Evolutionary conservation across 2,329 filamentous ascomycete species (phyloP), one percentile per base, ranked within the genome.

Genomic region (Cladosporium austrohemisphaericum): DNA sequence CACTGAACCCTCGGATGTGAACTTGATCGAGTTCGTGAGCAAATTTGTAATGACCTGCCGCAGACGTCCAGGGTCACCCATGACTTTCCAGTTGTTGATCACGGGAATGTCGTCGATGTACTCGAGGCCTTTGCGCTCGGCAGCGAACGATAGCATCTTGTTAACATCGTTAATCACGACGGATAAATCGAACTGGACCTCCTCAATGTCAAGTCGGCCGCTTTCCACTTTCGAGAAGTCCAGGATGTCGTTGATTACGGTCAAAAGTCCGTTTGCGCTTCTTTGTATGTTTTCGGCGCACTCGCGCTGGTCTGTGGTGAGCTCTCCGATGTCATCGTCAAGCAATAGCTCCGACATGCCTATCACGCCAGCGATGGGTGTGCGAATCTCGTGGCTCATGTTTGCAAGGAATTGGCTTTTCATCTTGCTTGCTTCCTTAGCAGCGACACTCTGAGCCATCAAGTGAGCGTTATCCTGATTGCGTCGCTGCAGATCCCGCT

Each of bases 201-300:
- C 85, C 66, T 90, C 86, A 32, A 91, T 84, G 54, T 90, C 86
- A 16, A 91, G 69, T 6, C 84, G 76, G 3, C 87, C 86, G 7
- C 84, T 88, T 63, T 91, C 87, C 1, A 89, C 84, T 65, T 94
- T 94, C 3, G 88, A 93, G 64, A 94, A 91, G 67, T 94, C 89
- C 1, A 95, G 73, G 49, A 94, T 94, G 60, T 95, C 89, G 61
- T 95, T 94, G 67, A 95, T 94, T 32, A 95, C 85, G 0, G 88
- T 92, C 16, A 95, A 73, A 2, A 95, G 71, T 2, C 86, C 88
- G 55, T 92, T 90, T 0, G 85, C 87, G 5, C 86, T 91, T 44
- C 85, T 78, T 59, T 88, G 83, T 5, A 92, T 88, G 53, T 88
- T 89, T 56, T 88, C 84, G 2, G 86, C 83, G 53, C 82, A 87